A percentile compares a stretch with the other conserved stretches of the same genome.
These are phyloP conservation scores for Ceratobasidium sp. DNA, from an alignment of 1,284 basidiomycete species.

Conservation along the genomic window DNA sequence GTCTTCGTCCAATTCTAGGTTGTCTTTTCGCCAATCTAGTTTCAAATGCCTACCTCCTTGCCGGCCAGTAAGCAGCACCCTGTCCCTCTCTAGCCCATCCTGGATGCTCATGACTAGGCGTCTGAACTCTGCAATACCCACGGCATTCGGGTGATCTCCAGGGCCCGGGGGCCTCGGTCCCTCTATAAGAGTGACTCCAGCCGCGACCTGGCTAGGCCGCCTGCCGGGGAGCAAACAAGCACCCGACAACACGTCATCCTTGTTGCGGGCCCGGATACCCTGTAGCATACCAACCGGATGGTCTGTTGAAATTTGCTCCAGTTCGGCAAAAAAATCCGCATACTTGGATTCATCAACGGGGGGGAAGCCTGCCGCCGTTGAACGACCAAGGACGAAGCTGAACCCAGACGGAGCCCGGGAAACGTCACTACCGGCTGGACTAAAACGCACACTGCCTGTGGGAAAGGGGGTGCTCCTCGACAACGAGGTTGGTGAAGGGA, in stretches of 20 bases:
- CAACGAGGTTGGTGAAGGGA: background rate
- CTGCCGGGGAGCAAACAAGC: background rate
- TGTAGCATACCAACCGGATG: background rate
- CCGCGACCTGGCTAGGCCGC: background rate
- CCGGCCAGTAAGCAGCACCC: slow-evolving; percentile 2
- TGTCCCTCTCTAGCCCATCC: background rate
- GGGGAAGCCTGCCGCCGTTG: background rate
- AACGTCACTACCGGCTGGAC: too few species aligned
- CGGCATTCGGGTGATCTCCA: background rate
- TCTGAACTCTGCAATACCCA: background rate
- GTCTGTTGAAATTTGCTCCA: background rate
- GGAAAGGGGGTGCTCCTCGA: background rate
- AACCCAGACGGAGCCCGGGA: background rate
- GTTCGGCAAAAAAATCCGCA: background rate
- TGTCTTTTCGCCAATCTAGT: background rate
- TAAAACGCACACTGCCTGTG: background rate
- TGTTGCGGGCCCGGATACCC: background rate
- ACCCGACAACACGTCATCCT: background rate
- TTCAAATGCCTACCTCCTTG: background rate
- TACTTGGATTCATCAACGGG: background rate
- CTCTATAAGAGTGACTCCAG: background rate
- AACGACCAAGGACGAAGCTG: background rate
- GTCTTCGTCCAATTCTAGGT: background rate
- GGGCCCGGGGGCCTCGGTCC: background rate
- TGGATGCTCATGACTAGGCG: background rate